Conservation (phyloP, 2,329 filamentous ascomycete genomes). For the Hypomyces rosellus region DNA sequence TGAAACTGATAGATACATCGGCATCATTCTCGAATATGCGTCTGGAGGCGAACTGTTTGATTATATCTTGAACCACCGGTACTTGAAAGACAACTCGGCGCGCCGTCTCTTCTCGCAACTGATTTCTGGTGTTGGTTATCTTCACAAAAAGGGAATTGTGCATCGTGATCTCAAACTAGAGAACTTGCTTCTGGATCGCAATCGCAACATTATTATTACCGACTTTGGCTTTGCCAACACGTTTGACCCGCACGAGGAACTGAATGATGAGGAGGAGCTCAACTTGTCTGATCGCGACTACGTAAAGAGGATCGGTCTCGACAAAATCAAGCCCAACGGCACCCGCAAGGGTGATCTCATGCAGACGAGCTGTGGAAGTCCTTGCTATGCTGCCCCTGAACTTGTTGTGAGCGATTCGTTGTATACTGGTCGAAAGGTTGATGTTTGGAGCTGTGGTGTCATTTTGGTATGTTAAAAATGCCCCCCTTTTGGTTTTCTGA, state of each 20-base stretch:
- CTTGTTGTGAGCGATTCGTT: constrained; percentile 94
- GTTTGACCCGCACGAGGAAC: constrained; percentile 82
- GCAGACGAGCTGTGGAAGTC: constrained; percentile 98
- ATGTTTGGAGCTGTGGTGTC: constrained; percentile 98
- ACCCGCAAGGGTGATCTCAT: constrained; percentile 86
- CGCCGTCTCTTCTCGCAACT: constrained; percentile 90
- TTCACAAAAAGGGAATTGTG: constrained; percentile 98
- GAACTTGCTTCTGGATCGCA: constrained; percentile 88
- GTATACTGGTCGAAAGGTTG: constrained; percentile 95
- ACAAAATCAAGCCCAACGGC: constrained; percentile 68
- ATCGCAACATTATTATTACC: constrained; percentile 98
- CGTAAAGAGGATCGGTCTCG: constrained; percentile 79
- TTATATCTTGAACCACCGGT: constrained; percentile 94
- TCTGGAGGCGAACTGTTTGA: constrained; percentile 97
- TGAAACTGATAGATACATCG: constrained; percentile 93
- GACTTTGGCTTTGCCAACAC: constrained; percentile 99
- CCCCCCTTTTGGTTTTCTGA: not conserved
- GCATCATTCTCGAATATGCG: constrained; percentile 96
- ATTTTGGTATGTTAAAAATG: constrained; percentile 69
- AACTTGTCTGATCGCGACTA: constrained; percentile 82
- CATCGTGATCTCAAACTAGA: constrained; percentile 96
- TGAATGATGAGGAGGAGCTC: constrained; percentile 84
- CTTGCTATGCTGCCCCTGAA: constrained; percentile 95
- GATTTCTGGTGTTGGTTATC: constrained; percentile 90
- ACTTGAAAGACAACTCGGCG: constrained; percentile 88